Percentiles rank a stretch among this genome's conserved stretches.
These are phyloP conservation scores for Parietaria judaica DNA, from an alignment of 306 rosid genomes.

Conservation along the genomic window DNA sequence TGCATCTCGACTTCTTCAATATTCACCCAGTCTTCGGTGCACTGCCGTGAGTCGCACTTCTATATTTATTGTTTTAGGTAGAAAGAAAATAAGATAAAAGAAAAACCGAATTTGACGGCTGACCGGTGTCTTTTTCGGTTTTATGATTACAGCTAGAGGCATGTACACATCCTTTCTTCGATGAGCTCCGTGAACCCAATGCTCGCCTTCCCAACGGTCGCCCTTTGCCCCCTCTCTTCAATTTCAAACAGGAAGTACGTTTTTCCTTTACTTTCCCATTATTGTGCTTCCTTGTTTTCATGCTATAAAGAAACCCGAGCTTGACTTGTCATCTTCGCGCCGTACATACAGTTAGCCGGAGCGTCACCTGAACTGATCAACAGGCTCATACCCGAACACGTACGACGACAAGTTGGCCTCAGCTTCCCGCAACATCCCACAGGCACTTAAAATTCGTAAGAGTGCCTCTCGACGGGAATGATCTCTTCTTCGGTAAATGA, in stretches of 20 bases:
- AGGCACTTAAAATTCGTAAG: constrained; percentile 42
- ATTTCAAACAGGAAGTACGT: constrained; percentile 90
- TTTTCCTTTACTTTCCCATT: constrained; percentile 9
- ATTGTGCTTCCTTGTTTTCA: background rate
- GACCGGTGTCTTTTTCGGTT: background rate
- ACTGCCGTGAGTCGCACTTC: constrained; percentile 59
- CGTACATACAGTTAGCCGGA: constrained; percentile 53
- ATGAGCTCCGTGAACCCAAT: constrained; percentile 85
- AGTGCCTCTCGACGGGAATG: constrained; percentile 32
- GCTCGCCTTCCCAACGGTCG: constrained; percentile 83
- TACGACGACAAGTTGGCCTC: constrained; percentile 54
- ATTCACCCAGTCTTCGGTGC: constrained; percentile 92
- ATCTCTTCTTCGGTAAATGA: constrained; percentile 21
- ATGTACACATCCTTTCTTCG: constrained; percentile 83
- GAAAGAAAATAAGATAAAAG: too few species aligned
- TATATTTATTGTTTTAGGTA: too few species aligned
- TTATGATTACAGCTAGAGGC: constrained; percentile 73
- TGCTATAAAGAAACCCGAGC: too few species aligned
- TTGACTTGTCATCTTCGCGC: background rate
- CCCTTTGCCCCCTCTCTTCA: constrained; percentile 71
- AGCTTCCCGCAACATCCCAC: constrained; percentile 43
- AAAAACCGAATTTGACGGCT: too few species aligned
- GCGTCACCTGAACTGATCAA: constrained; percentile 64
- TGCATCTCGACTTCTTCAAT: constrained; percentile 93
- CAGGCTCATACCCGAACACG: constrained; percentile 80